Percentiles rank a stretch among this genome's conserved stretches.
These are phyloP conservation scores for Suillus fuscotomentosus DNA, from an alignment of 768 basidiomycete genomes.

Conservation along the genomic window DNA sequence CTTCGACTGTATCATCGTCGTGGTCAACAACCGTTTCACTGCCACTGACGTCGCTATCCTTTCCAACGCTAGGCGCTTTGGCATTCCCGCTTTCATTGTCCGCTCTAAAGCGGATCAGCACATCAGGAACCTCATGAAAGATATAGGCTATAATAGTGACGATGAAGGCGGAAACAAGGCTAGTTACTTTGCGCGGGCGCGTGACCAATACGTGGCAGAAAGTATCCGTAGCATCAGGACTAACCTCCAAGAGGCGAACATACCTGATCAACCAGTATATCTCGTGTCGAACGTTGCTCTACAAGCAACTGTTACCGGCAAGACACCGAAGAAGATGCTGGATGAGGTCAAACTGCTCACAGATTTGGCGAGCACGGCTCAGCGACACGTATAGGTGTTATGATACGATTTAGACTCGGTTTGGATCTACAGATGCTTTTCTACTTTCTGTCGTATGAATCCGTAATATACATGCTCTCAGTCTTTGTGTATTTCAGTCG, in stretches of 20 bases:
- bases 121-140: constrained; percentile 23
- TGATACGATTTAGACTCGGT: neutral
- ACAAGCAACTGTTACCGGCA: constrained; percentile 1
- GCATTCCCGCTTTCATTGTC: constrained; percentile 28
- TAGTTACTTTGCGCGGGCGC: constrained; percentile 6
- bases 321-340: neutral
- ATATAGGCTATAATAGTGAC: constrained; percentile 22
- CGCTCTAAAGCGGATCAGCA: constrained; percentile 38
- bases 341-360: constrained; percentile 9
- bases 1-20: constrained; percentile 25
- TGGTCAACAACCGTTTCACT: constrained; percentile 26
- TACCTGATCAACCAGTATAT: constrained; percentile 17
- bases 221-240: constrained; percentile 9
- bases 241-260: constrained; percentile 10
- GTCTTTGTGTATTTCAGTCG: neutral
- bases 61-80: constrained; percentile 17
- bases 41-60: constrained; percentile 26
- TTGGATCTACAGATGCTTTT: neutral
- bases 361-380: constrained; percentile 2
- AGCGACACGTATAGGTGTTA: neutral
- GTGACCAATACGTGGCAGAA: constrained; percentile 9
- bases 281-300: constrained; percentile 15
- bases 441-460: neutral
- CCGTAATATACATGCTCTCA: neutral
- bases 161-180: constrained; percentile 8